Evolutionary conservation across 495 filamentous ascomycete species (phyloP).

Genomic region (Patellaria atrata): DNA sequence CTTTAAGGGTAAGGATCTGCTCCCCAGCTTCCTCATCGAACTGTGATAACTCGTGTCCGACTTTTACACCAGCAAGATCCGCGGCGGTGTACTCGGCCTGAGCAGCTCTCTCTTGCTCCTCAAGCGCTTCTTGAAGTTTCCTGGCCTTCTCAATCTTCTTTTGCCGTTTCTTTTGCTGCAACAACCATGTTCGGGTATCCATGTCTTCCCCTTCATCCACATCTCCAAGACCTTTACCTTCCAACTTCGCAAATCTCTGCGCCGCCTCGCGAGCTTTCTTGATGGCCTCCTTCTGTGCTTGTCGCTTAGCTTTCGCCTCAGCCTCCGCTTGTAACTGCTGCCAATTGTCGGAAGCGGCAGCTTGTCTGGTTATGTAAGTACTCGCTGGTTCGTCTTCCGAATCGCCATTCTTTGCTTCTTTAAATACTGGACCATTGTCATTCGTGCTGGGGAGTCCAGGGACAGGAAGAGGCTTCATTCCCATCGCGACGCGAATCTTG

Average conservation of each 20-base stretch:
- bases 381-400: slow-evolving; percentile 45
- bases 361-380: slow-evolving; percentile 69
- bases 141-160: slow-evolving; percentile 72
- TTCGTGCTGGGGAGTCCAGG: slow-evolving; percentile 35
- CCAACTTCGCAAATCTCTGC: slow-evolving; percentile 54
- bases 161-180: slow-evolving; percentile 74
- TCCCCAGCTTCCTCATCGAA: slow-evolving; percentile 59
- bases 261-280: slow-evolving; percentile 80
- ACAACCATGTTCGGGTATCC: slow-evolving; percentile 73
- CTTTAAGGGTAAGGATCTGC: slow-evolving; percentile 80
- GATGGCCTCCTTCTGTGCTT: slow-evolving; percentile 62
- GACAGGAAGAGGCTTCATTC: slow-evolving; percentile 80
- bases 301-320: slow-evolving; percentile 56
- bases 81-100: slow-evolving; percentile 56
- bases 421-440: slow-evolving; percentile 47
- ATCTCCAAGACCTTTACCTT: slow-evolving; percentile 70
- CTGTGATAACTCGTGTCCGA: slow-evolving; percentile 65
- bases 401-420: slow-evolving; percentile 34
- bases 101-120: slow-evolving; percentile 41
- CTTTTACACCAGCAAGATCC: slow-evolving; percentile 79
- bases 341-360: slow-evolving; percentile 62
- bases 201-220: slow-evolving; percentile 51
- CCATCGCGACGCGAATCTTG: slow-evolving; percentile 75
- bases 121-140: slow-evolving; percentile 62
- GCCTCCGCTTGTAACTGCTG: slow-evolving; percentile 45